Base-by-base conservation (phyloP, 169 alveolate species). In the Cryptosporidium ubiquitum region DNA sequence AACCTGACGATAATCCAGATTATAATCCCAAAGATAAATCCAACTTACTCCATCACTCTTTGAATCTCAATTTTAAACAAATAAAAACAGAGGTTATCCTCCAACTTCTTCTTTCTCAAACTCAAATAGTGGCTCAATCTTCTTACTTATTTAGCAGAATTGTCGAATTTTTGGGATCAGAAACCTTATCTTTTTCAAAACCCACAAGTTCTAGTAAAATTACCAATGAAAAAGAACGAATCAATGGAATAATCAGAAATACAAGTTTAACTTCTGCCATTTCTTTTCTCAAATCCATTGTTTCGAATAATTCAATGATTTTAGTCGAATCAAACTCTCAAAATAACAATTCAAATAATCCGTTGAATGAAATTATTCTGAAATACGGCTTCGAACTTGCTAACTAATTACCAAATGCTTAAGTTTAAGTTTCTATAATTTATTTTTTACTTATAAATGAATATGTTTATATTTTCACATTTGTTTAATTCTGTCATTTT, bases 71-170 rank as follows among this genome's bases (percentile, higher is more conserved):
- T 16, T 79, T 31, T 61, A 79, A 47, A 64, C 89, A 79, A 79
- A 79, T 79, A 1, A 37, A 55, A 37, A 79, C 75, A 1, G 89
- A 79, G 0, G 66, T 79, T 7, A 79, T 58, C 33, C 68, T 79
- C 23, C 89, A 79, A 44, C 26, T 79, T 33, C 33, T 79, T 14
- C 55, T 58, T 37, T 79, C 89, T 29, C 89, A 79, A 64, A 79
- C 75, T 40, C 89, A 79, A 61, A 58, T 79, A 1, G 89, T 61
- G 7, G 35, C 73, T 7, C 89, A 79, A 58, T 61, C 89, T 23
- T 58, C 89, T 23, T 66, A 29, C 39, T 29, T 79, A 20, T 79
- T 79, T 29, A 37, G 89, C 40, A 79, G 89, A 64, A 79, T 79
- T 23, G 74, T 57, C 29, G 64, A 58, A n/a, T 26, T 35, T 39